Conservation (phyloP, 2,329 filamentous ascomycete genomes). For the Chaetomium sp. region DNA sequence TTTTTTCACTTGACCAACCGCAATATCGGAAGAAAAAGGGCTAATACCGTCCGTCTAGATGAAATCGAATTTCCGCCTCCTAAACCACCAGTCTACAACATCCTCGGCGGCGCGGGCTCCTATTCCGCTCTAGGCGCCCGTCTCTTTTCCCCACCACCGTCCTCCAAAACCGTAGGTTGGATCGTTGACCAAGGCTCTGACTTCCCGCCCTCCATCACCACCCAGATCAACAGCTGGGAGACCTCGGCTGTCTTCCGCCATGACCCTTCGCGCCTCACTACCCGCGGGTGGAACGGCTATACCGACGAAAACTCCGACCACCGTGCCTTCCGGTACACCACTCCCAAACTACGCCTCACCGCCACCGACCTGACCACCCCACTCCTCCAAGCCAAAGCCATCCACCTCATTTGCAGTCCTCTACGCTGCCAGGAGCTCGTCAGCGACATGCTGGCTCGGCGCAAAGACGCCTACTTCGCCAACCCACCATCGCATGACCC, state of each 20-base stretch:
- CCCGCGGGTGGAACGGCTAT: constrained; percentile 90
- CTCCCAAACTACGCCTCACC: constrained; percentile 76
- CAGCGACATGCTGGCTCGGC: constrained; percentile 57
- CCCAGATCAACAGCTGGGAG: constrained; percentile 64
- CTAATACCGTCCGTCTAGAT: constrained; percentile 41
- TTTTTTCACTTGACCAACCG: no score
- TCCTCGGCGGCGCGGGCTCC: constrained; percentile 83
- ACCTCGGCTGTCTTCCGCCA: constrained; percentile 66
- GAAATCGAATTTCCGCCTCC: constrained; percentile 81
- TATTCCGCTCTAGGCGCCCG: constrained; percentile 85
- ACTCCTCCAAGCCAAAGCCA: constrained; percentile 66
- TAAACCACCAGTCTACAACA: constrained; percentile 60
- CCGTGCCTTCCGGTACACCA: constrained; percentile 77
- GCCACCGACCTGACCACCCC: constrained; percentile 59
- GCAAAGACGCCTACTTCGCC: constrained; percentile 29
- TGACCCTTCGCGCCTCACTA: constrained; percentile 65
- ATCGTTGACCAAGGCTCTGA: constrained; percentile 85
- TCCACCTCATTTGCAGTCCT: constrained; percentile 83
- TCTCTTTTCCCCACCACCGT: constrained; percentile 66
- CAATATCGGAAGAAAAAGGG: no score
- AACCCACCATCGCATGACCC: constrained; percentile 1
- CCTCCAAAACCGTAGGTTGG: constrained; percentile 71
- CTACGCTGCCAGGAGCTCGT: constrained; percentile 70
- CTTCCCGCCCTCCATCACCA: constrained; percentile 63
- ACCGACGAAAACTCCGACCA: constrained; percentile 53